Evolutionary conservation across 352 stramenopile genomes (phyloP), one percentile per base, ranked within the genome.

Genomic region (Pythium sukuiense): DNA sequence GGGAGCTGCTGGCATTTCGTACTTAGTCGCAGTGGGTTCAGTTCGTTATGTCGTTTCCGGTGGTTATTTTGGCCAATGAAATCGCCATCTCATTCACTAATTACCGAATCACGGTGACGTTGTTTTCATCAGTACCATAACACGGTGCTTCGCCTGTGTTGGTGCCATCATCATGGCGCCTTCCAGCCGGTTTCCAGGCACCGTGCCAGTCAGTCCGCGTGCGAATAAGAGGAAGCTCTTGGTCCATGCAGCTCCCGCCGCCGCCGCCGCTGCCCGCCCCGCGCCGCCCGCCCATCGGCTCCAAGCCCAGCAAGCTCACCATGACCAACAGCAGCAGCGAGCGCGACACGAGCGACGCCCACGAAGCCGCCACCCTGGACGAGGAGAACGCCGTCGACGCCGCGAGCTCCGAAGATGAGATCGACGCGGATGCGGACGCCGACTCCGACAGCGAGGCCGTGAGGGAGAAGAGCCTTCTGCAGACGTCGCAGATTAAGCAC

Each of bases 311-410:
- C 60, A 53, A 53, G 24, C 24, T 18, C 13, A 56, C 61, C 14
- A 69, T 63, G 52, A 69, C 62, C 12, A 69, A 41, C 62, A 69
- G 62, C 55, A 69, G 62, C 62, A 68, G 61, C 20, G 61, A 61
- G 52, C 26, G 39, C 60, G 59, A 50, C 37, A 49, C 9, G 18
- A 45, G 41, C 3, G 58, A 57, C 29, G 55, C 29, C 4, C 24
- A 39, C 16, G 39, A 53, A 27, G 55, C 46, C n/a, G 55, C 27
- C 20, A 33, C 9, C 30, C n/a, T 48, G 41, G 41, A 48, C 41
- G n/a, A n/a, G n/a, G n/a, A n/a, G n/a, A n/a, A n/a, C n/a, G n/a
- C n/a, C n/a, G n/a, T n/a, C n/a, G n/a, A n/a, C n/a, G n/a, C n/a
- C n/a, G n/a, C n/a, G n/a, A n/a, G n/a, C n/a, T n/a, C n/a, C n/a